Evolutionary conservation across 441 rosid genomes (phyloP).

Genomic region (Francoa sonchifolia): DNA sequence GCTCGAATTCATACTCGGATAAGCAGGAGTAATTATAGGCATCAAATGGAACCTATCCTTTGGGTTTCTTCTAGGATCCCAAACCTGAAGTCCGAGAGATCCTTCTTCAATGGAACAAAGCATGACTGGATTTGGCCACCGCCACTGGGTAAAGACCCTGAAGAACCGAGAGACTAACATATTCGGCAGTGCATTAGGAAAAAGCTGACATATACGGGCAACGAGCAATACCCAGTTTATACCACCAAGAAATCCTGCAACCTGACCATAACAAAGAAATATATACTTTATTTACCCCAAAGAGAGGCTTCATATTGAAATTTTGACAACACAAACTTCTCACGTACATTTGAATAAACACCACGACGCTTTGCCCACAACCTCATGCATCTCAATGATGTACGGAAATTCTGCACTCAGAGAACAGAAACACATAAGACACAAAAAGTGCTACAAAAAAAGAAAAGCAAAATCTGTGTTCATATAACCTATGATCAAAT

Average conservation of each 20-base stretch:
- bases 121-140: constrained; percentile 96
- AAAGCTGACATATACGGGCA: constrained; percentile 94
- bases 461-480: background rate
- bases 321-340: constrained; percentile 6
- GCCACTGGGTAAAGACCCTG: constrained; percentile 91
- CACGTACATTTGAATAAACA: constrained; percentile 85
- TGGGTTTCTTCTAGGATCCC: constrained; percentile 92
- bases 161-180: constrained; percentile 90
- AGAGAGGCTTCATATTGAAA: constrained; percentile 4
- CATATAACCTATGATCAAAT: constrained; percentile 5
- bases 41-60: constrained; percentile 80
- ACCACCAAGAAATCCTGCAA: constrained; percentile 98
- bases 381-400: constrained; percentile 84
- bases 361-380: constrained; percentile 96
- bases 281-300: constrained; percentile 3
- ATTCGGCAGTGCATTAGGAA: constrained; percentile 90
- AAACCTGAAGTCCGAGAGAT: constrained; percentile 78
- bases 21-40: constrained; percentile 98
- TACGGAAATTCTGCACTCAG: constrained; percentile 61
- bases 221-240: constrained; percentile 97
- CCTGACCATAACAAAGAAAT: constrained; percentile 29
- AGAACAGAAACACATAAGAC: constrained; percentile 14
- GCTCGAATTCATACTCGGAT: constrained; percentile 95
- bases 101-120: constrained; percentile 84
- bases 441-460: constrained; percentile 3